These are phyloP conservation scores for Chaetomidium leptoderma DNA, from an alignment of 495 filamentous ascomycete species.

Conservation along the genomic window DNA sequence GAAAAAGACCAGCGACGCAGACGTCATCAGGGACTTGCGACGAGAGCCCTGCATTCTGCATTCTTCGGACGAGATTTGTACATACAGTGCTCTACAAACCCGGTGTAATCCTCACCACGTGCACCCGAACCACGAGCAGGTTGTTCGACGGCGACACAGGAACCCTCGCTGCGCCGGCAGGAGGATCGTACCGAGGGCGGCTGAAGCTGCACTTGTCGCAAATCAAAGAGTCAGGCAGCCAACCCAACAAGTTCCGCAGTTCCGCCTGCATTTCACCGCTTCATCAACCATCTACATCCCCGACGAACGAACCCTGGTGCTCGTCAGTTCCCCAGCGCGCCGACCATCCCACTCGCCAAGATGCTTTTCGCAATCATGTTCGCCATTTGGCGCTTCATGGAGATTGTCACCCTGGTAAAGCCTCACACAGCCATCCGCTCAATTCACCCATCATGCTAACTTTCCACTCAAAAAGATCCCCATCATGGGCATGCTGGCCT, in stretches of 20 bases:
- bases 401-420: conserved; percentile 71
- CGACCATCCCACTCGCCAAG: conserved; percentile 31
- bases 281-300: background rate
- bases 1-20: background rate
- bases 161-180: background rate
- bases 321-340: background rate
- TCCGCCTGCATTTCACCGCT: too few relatives aligned
- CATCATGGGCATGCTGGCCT: conserved; percentile 82
- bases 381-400: conserved; percentile 73
- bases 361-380: conserved; percentile 80
- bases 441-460: conserved; percentile 16
- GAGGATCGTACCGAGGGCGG: background rate
- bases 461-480: conserved; percentile 53
- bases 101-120: conserved; percentile 1
- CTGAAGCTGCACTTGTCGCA: background rate
- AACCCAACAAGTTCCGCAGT: too few relatives aligned
- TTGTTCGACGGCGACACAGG: background rate
- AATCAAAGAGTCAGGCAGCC: background rate
- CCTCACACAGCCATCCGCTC: background rate
- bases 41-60: too few relatives aligned
- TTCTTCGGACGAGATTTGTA: background rate
- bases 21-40: conserved; percentile 3
- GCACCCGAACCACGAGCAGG: background rate
- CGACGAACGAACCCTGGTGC: too few relatives aligned
- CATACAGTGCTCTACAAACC: background rate